A percentile compares a stretch with the other conserved stretches of the same genome.
phyloP scores from a whole-genome alignment of 495 filamentous ascomycete genomes.

The Xylaria longipes region DNA sequence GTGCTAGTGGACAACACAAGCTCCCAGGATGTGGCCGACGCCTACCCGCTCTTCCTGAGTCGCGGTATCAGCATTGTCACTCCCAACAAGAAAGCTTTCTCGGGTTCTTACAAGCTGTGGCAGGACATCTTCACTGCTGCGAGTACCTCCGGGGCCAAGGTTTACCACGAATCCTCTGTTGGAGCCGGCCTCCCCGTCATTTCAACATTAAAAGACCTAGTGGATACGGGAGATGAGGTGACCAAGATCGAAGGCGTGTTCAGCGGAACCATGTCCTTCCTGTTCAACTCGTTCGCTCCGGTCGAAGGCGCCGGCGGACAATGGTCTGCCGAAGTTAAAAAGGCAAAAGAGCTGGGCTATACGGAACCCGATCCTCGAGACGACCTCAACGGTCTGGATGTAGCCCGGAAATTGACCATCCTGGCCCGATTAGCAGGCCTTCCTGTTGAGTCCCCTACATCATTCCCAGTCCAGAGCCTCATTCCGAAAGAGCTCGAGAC shows the following conservation, averaged over 20 bases:
- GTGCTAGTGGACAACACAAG: conserved; percentile 95
- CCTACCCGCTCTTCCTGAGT: conserved; percentile 78
- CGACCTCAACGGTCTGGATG: conserved; percentile 94
- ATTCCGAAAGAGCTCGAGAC: conserved; percentile 84
- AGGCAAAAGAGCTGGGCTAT: conserved; percentile 93
- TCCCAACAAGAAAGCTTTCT: conserved; percentile 98
- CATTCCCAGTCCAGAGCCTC: conserved; percentile 89
- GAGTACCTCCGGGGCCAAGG: conserved; percentile 66
- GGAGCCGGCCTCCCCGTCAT: conserved; percentile 92
- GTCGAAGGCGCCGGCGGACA: conserved; percentile 69
- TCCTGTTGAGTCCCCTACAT: conserved; percentile 74
- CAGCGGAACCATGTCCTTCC: conserved; percentile 92
- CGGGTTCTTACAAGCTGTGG: conserved; percentile 76
- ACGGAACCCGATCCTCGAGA: conserved; percentile 97
- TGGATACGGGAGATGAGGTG: conserved; percentile 88
- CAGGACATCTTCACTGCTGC: conserved; percentile 76
- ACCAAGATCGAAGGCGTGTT: conserved; percentile 94
- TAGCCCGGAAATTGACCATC: conserved; percentile 96
- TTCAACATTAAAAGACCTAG: conserved; percentile 85
- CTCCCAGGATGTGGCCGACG: conserved; percentile 75
- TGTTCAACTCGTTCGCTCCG: conserved; percentile 94
- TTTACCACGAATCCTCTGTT: conserved; percentile 93
- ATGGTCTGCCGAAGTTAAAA: conserved; percentile 86
- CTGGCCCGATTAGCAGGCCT: conserved; percentile 84
- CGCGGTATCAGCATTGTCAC: conserved; percentile 89